Evolutionary conservation across 2,329 filamentous ascomycete species (phyloP), one percentile per base, ranked within the genome.

Genomic region (Pseudocercospora pini-densiflorae): DNA sequence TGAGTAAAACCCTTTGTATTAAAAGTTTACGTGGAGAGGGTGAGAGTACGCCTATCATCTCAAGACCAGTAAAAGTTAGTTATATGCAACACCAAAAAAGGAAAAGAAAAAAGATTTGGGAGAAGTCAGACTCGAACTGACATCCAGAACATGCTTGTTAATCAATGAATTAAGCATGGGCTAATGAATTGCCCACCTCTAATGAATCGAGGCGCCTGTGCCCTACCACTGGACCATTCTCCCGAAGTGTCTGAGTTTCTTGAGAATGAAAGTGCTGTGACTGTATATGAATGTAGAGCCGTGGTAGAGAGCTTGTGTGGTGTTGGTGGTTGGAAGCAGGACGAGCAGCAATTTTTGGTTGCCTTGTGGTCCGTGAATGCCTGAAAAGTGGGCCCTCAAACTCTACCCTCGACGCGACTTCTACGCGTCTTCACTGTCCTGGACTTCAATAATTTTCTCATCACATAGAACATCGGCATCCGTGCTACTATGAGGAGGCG

Each of bases 401-500:
- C 51, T 55, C 33, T 59, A 24, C n/a, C 19, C 21, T 36, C 29
- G 57, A 43, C 29, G 57, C 33, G 21, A 59, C 31, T 59, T 59
- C 19, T 29, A 51, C 47, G 24, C 43, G 43, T 45, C 29, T 12
- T 16, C 16, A 21, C 31, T 33, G 9, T 16, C 7, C n/a, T 24
- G 23, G 21, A 16, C 29, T 45, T 62, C 51, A 57, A 7, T 62
- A 19, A 21, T 57, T 33, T 33, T 19, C 33, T 47, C 31, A 51
- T 27, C 21, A 29, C 27, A 51, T 8, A 16, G 3, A 23, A 49
- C 7, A 49, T 31, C 12, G 14, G 27, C 27, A 33, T 55, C 24
- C 51, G 51, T 55, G 27, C 55, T 63, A 63, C 55, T 55, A 66
- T 63, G 64, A 63, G 24, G 57, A 63, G 33, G n/a, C 43, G 60